phyloP scores from a whole-genome alignment of 2,329 filamentous ascomycete genomes.

The Magnaporthiopsis poae region DNA sequence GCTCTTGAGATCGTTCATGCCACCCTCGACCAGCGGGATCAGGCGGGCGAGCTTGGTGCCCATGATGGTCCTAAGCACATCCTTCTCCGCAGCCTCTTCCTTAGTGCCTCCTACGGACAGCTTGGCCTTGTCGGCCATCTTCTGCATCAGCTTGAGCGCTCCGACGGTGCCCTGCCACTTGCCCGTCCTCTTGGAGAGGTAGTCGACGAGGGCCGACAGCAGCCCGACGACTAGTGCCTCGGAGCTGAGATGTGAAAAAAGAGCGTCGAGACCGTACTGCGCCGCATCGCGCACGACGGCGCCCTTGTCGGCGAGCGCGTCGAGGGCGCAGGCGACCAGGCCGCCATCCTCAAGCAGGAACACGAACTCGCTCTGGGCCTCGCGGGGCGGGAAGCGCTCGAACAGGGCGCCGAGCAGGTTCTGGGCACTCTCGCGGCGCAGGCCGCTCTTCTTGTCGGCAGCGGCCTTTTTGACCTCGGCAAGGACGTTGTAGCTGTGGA shows the following conservation, averaged over 20 bases:
- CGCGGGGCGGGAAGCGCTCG: slow-evolving; percentile 71
- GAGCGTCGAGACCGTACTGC: slow-evolving; percentile 83
- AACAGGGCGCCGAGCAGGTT: slow-evolving; percentile 89
- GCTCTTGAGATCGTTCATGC: slow-evolving; percentile 92
- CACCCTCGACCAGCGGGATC: slow-evolving; percentile 81
- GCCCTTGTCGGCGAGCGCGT: slow-evolving; percentile 83
- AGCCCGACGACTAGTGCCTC: slow-evolving; percentile 78
- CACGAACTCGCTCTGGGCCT: slow-evolving; percentile 68
- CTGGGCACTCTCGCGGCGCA: slow-evolving; percentile 81
- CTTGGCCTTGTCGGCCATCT: slow-evolving; percentile 91
- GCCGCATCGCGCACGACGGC: slow-evolving; percentile 80
- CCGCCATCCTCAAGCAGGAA: slow-evolving; percentile 74
- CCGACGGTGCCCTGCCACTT: slow-evolving; percentile 97
- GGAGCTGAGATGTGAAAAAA: slow-evolving; percentile 68
- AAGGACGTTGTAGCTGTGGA: slow-evolving; percentile 44
- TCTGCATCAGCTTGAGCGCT: slow-evolving; percentile 73
- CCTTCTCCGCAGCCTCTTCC: slow-evolving; percentile 79
- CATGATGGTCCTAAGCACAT: slow-evolving; percentile 82
- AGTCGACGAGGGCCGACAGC: slow-evolving; percentile 63
- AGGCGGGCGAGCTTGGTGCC: slow-evolving; percentile 75
- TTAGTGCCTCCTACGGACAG: slow-evolving; percentile 66
- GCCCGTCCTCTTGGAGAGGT: slow-evolving; percentile 72
- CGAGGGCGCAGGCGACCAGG: slow-evolving; percentile 63
- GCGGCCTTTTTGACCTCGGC: slow-evolving; percentile 62
- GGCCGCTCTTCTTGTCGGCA: slow-evolving; percentile 83